These are phyloP conservation scores for Fusarium sp. DNA, from an alignment of 2,329 filamentous ascomycete species.

Conservation along the genomic window DNA sequence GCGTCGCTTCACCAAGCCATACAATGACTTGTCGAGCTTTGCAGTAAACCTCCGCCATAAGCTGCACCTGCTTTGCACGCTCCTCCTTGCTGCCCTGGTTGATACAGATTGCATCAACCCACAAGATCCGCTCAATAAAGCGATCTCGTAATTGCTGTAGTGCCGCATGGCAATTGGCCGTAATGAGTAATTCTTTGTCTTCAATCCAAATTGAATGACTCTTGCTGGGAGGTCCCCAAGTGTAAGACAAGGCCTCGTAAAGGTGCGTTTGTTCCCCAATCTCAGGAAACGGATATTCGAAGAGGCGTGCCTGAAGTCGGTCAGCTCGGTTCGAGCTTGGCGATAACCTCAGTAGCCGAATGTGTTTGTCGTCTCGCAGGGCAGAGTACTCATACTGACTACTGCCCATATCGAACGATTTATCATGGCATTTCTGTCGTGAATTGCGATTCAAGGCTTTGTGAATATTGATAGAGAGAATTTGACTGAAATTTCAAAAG, in stretches of 20 bases:
- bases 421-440: too few species aligned
- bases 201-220: neutral
- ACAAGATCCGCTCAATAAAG: neutral
- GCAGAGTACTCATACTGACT: neutral
- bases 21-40: neutral
- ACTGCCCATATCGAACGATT: neutral
- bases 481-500: too few species aligned
- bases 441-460: too few species aligned
- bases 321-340: neutral
- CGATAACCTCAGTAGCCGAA: neutral
- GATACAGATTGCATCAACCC: neutral
- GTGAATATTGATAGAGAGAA: too few species aligned
- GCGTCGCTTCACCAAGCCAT: neutral
- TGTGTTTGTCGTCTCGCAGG: neutral
- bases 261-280: neutral
- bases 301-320: neutral
- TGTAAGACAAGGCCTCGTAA: neutral
- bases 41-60: neutral
- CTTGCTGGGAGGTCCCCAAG: neutral
- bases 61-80: neutral
- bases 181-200: neutral
- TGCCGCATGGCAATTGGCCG: neutral
- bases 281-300: neutral
- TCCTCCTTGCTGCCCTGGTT: neutral
- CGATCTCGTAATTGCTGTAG: neutral